phyloP scores from a whole-genome alignment of 257 asterid genomes.

The Gynochthodes officinalis region DNA sequence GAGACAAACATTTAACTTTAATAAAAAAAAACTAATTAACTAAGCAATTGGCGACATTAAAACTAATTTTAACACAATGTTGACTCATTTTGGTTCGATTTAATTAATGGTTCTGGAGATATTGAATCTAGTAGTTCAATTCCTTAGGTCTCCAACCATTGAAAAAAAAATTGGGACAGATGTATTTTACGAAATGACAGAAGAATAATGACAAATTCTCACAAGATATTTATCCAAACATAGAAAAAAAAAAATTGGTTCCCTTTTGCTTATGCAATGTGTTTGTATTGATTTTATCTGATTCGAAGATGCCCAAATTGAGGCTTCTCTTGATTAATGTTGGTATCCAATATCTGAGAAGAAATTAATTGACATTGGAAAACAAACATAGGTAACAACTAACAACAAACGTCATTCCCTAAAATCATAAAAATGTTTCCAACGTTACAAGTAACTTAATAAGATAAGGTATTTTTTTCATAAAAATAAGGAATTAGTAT shows the following conservation, averaged over 20 bases:
- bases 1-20: too few species aligned
- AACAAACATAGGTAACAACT: neutral
- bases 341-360: neutral
- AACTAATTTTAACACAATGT: too few species aligned
- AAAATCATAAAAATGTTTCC: neutral
- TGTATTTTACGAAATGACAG: neutral
- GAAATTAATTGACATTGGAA: neutral
- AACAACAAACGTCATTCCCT: neutral
- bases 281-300: neutral
- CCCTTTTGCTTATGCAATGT: neutral
- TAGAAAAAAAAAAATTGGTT: neutral
- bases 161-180: neutral
- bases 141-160: neutral
- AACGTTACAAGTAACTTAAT: too few species aligned
- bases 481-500: too few species aligned
- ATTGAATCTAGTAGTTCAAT: neutral
- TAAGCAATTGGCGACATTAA: too few species aligned
- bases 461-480: too few species aligned
- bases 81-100: too few species aligned
- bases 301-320: neutral
- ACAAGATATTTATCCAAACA: neutral
- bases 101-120: too few species aligned
- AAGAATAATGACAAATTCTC: neutral
- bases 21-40: too few species aligned
- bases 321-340: neutral